Conservation (phyloP, 129 eudicot species). For the Kitagawia praeruptora region DNA sequence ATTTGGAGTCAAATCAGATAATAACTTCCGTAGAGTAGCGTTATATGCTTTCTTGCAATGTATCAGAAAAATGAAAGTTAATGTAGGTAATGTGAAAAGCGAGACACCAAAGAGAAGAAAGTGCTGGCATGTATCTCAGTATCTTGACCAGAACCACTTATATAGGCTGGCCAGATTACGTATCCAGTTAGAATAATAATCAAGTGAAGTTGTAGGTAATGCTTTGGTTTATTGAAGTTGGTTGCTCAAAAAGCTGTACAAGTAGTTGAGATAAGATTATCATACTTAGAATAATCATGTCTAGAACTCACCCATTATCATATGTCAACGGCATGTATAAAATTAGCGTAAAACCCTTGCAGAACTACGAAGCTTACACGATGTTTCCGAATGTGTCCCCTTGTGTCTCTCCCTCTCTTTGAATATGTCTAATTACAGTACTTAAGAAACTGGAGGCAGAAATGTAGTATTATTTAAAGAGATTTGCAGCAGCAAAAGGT, state of each 20-base stretch:
- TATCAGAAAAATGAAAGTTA: slow-evolving; percentile 9
- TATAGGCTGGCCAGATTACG: slow-evolving; percentile 45
- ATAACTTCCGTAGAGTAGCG: not conserved
- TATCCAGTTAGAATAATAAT: slow-evolving; percentile 30
- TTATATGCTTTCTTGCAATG: not conserved
- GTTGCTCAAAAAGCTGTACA: slow-evolving; percentile 57
- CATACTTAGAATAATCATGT: slow-evolving; percentile 30
- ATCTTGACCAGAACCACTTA: slow-evolving; percentile 48
- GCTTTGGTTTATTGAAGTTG: slow-evolving; percentile 34
- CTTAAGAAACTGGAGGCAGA: slow-evolving; percentile 19
- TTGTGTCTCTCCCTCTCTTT: slow-evolving; percentile 13
- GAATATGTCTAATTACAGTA: slow-evolving; percentile 10
- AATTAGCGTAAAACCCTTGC: slow-evolving; percentile 41
- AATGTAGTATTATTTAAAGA: slow-evolving; percentile 15
- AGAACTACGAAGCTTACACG: slow-evolving; percentile 48
- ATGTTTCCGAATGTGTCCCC: slow-evolving; percentile 36
- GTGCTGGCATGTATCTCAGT: slow-evolving; percentile 55
- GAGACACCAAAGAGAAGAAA: slow-evolving; percentile 35
- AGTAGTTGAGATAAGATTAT: slow-evolving; percentile 37
- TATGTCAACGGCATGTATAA: slow-evolving; percentile 44
- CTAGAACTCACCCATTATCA: slow-evolving; percentile 28
- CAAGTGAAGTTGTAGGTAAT: slow-evolving; percentile 16
- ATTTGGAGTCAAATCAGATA: not conserved
- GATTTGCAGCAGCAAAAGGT: slow-evolving; percentile 18
- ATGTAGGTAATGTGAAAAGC: slow-evolving; percentile 15